Evolutionary conservation across 73 alveolate species (phyloP).

Genomic region (Symbiodinium pilosum): DNA sequence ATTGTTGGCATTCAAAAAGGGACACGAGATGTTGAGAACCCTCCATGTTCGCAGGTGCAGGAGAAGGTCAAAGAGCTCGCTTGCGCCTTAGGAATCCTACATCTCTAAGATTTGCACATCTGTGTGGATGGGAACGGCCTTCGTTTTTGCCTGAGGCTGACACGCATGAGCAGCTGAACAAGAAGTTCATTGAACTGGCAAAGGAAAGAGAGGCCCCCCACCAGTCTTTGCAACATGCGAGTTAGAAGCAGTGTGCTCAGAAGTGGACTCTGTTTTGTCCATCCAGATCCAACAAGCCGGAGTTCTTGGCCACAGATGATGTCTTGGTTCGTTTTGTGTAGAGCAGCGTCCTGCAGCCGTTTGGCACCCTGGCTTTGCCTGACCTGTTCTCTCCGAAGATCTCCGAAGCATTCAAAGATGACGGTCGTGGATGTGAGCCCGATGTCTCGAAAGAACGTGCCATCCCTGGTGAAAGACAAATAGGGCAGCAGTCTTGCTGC

Average conservation of each 20-base stretch:
- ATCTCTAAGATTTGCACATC: neutral
- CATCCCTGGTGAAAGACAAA: neutral
- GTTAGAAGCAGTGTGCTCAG: too few species aligned
- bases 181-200: constrained; percentile 73
- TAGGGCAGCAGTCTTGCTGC: too few species aligned
- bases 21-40: too few species aligned
- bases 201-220: constrained; percentile 75
- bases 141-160: neutral
- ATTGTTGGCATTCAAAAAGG: too few species aligned
- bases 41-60: constrained; percentile 75
- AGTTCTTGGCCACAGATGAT: too few species aligned
- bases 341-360: neutral
- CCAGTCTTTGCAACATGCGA: neutral
- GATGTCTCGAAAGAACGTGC: neutral
- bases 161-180: constrained; percentile 84
- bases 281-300: too few species aligned
- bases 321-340: too few species aligned
- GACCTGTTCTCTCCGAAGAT: neutral
- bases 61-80: constrained; percentile 51
- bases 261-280: too few species aligned
- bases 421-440: neutral
- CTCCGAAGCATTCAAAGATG: neutral
- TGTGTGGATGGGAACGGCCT: neutral
- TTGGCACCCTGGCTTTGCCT: neutral
- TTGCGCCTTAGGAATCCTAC: neutral